Evolutionary conservation across 2,329 filamentous ascomycete genomes (phyloP).

Genomic region (Rasamsonia emersonii): DNA sequence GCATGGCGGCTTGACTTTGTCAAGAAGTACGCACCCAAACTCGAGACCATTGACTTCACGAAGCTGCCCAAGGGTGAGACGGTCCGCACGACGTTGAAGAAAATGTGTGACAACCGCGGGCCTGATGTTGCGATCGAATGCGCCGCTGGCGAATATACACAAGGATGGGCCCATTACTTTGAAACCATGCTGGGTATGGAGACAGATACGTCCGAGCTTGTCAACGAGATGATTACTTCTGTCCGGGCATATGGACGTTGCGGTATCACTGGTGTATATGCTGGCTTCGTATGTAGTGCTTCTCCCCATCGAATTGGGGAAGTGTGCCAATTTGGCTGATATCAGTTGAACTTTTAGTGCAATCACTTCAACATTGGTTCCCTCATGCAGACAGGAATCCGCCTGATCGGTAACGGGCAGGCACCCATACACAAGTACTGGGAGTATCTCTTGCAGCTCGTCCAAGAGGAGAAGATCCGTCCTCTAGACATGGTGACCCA

Average conservation of each 20-base stretch:
- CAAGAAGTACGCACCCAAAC: conserved; percentile 53
- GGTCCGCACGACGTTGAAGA: conserved; percentile 64
- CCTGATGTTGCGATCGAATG: conserved; percentile 68
- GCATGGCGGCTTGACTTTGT: conserved; percentile 59
- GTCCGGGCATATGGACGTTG: conserved; percentile 54
- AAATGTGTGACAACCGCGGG: conserved; percentile 58
- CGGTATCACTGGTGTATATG: conserved; percentile 67
- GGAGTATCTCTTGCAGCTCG: conserved; percentile 62
- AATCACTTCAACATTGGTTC: conserved; percentile 79
- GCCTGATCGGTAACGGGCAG: conserved; percentile 62
- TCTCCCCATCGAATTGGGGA: too few species aligned
- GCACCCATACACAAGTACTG: conserved; percentile 77
- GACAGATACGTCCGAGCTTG: conserved; percentile 65
- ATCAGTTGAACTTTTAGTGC: conserved; percentile 50
- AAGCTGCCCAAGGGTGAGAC: conserved; percentile 54
- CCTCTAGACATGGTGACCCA: conserved; percentile 75
- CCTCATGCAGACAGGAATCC: conserved; percentile 78
- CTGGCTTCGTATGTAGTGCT: conserved; percentile 48
- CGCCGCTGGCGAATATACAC: conserved; percentile 55
- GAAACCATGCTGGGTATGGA: conserved; percentile 59
- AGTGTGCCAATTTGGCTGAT: too few species aligned
- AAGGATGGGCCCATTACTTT: conserved; percentile 53
- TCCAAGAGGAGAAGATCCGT: conserved; percentile 61
- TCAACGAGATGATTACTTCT: conserved; percentile 48
- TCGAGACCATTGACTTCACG: conserved; percentile 62